Evolutionary conservation across 2,329 filamentous ascomycete species (phyloP).

Genomic region (Metarhizium sp.): DNA sequence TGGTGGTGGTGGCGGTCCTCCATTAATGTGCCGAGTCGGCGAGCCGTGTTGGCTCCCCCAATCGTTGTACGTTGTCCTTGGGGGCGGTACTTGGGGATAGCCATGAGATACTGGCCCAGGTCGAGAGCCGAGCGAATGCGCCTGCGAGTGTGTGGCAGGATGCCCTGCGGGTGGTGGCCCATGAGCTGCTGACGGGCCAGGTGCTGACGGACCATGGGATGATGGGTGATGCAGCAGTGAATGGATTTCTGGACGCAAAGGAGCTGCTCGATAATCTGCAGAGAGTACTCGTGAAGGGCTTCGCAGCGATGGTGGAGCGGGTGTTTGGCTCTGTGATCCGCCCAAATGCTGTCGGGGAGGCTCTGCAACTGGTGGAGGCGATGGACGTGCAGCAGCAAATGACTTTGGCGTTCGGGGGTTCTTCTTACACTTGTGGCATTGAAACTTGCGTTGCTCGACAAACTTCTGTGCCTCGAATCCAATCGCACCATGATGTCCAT

Average conservation of each 20-base stretch:
- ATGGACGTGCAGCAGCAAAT: slow-evolving; percentile 11
- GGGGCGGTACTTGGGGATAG: slow-evolving; percentile 18
- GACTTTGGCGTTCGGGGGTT: slow-evolving; percentile 34
- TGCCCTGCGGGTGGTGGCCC: slow-evolving; percentile 1
- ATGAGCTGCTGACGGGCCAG: slow-evolving; percentile 12
- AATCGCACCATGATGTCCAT: slow-evolving; percentile 39
- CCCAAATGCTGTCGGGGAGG: slow-evolving; percentile 10
- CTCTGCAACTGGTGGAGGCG: slow-evolving; percentile 12
- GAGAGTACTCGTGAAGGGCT: slow-evolving; percentile 17
- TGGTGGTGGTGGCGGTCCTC: slow-evolving; percentile 29
- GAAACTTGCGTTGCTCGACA: slow-evolving; percentile 50
- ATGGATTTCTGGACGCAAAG: slow-evolving; percentile 10
- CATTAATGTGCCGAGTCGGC: slow-evolving; percentile 40
- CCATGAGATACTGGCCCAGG: slow-evolving; percentile 15
- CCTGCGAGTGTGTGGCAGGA: slow-evolving; percentile 10
- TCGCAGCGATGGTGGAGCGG: slow-evolving; percentile 14
- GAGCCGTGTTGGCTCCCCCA: slow-evolving; percentile 45
- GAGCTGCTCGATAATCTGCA: slow-evolving; percentile 16
- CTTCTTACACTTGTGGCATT: slow-evolving; percentile 69
- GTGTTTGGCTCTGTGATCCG: slow-evolving; percentile 10
- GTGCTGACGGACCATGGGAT: slow-evolving; percentile 4
- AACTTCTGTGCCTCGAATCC: slow-evolving; percentile 50
- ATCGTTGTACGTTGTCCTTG: slow-evolving; percentile 25
- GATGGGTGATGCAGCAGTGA: slow-evolving; percentile 10
- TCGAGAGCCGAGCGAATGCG: slow-evolving; percentile 18